phyloP scores from a whole-genome alignment of 768 basidiomycete species.

The Ephemerocybe angulata region DNA sequence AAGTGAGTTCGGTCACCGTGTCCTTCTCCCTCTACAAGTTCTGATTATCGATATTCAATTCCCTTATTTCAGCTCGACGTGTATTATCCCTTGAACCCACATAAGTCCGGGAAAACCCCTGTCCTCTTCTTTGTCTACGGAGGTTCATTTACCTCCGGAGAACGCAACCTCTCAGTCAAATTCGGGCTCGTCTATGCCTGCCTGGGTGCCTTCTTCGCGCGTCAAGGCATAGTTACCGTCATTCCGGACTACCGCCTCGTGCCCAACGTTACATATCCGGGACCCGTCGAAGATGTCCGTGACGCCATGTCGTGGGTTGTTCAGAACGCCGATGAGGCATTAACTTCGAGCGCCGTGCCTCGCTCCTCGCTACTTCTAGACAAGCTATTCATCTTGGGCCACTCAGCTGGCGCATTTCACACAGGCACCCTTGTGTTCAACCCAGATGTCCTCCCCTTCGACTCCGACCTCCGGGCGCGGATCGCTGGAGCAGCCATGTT shows the following conservation, averaged over 20 bases:
- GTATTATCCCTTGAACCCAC: constrained; percentile 49
- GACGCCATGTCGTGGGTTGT: constrained; percentile 57
- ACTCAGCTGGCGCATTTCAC: constrained; percentile 61
- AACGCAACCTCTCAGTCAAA: constrained; percentile 41
- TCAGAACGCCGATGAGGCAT: constrained; percentile 24
- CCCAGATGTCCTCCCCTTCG: constrained; percentile 29
- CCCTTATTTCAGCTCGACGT: constrained; percentile 50
- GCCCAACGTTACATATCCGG: constrained; percentile 54
- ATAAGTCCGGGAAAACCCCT: constrained; percentile 31
- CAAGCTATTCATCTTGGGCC: constrained; percentile 48
- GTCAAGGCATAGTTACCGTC: constrained; percentile 55
- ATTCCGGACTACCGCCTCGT: constrained; percentile 69
- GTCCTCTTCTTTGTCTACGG: constrained; percentile 66
- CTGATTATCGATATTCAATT: background rate
- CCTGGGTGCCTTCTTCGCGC: constrained; percentile 59
- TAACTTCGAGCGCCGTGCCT: background rate
- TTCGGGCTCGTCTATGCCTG: constrained; percentile 52
- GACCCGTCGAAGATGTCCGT: constrained; percentile 51
- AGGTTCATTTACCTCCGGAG: constrained; percentile 56
- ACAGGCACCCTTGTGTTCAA: constrained; percentile 42
- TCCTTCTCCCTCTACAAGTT: background rate
- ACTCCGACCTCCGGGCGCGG: constrained; percentile 26
- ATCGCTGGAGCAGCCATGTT: constrained; percentile 46
- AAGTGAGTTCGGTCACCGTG: constrained; percentile 29
- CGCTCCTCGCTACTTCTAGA: constrained; percentile 33